phyloP scores from a whole-genome alignment of 768 basidiomycete genomes.

The Macrolepiota dolichaula region DNA sequence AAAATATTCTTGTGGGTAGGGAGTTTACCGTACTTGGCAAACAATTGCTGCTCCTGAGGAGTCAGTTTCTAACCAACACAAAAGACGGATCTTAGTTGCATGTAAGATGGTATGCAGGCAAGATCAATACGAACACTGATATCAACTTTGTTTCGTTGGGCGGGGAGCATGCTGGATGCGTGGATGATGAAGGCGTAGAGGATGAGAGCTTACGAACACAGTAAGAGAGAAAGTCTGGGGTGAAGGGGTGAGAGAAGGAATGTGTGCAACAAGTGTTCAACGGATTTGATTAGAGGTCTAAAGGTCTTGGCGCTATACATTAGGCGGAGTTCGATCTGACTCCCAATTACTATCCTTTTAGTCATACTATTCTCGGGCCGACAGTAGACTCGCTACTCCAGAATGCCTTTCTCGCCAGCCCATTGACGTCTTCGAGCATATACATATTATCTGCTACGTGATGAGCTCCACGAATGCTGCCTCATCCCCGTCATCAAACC shows the following conservation, averaged over 20 bases:
- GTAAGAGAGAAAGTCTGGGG: conserved; percentile 12
- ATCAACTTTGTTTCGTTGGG: conserved; percentile 89
- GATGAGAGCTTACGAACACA: conserved; percentile 18
- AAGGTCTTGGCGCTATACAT: conserved; percentile 8
- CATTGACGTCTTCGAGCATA: background rate
- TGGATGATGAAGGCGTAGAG: conserved; percentile 20
- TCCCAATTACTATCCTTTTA: conserved; percentile 7
- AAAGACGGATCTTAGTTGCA: conserved; percentile 16
- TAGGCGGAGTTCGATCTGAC: conserved; percentile 15
- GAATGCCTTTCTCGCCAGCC: background rate
- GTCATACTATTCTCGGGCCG: conserved; percentile 9
- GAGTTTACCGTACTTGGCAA: conserved; percentile 91
- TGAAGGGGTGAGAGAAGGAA: background rate
- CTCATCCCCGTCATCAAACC: background rate
- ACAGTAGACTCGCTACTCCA: background rate
- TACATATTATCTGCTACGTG: conserved; percentile 1
- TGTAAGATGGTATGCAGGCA: conserved; percentile 2
- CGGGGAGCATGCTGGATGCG: conserved; percentile 58
- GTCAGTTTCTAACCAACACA: conserved; percentile 58
- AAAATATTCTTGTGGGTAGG: conserved; percentile 92
- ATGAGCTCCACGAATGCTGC: background rate
- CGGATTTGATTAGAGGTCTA: conserved; percentile 12
- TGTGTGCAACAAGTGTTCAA: background rate
- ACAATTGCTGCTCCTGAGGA: conserved; percentile 91
- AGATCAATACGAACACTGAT: conserved; percentile 64